A percentile compares a stretch with the other conserved stretches of the same genome.
phyloP scores from a whole-genome alignment of 1,284 basidiomycete genomes.

The Coniophora puteana region DNA sequence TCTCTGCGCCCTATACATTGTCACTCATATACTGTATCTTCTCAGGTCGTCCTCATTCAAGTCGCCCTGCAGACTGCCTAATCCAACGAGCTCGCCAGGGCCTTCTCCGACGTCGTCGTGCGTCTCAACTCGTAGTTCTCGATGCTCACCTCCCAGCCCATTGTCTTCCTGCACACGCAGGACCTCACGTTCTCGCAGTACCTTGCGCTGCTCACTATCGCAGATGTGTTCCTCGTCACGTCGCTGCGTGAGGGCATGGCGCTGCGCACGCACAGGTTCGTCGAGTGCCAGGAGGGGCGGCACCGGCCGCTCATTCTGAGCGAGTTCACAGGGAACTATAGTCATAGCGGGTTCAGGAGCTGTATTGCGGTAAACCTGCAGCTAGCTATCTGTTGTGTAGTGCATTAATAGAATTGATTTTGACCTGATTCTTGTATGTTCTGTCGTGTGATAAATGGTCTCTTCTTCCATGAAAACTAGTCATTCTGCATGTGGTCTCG shows the following conservation, averaged over 20 bases:
- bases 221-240: constrained; percentile 86
- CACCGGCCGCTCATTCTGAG: constrained; percentile 74
- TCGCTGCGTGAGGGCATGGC: constrained; percentile 89
- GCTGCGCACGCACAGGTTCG: constrained; percentile 78
- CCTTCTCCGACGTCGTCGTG: constrained; percentile 75
- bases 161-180: constrained; percentile 87
- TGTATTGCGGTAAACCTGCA: constrained; percentile 86
- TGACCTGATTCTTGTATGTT: no score
- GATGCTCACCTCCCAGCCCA: constrained; percentile 82
- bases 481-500: no score
- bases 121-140: constrained; percentile 83
- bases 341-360: constrained; percentile 79
- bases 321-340: constrained; percentile 87
- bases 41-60: constrained; percentile 81
- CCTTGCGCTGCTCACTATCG: constrained; percentile 76
- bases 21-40: no score
- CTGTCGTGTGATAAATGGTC: no score
- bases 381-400: no score
- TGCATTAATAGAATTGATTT: no score
- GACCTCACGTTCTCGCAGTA: constrained; percentile 88
- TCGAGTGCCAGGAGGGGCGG: constrained; percentile 73
- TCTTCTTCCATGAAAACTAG: no score
- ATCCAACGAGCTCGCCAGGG: constrained; percentile 71
- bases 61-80: constrained; percentile 83
- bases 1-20: background rate